These are phyloP conservation scores for Hysterangium stoloniferum DNA, from an alignment of 768 basidiomycete species.

Conservation along the genomic window DNA sequence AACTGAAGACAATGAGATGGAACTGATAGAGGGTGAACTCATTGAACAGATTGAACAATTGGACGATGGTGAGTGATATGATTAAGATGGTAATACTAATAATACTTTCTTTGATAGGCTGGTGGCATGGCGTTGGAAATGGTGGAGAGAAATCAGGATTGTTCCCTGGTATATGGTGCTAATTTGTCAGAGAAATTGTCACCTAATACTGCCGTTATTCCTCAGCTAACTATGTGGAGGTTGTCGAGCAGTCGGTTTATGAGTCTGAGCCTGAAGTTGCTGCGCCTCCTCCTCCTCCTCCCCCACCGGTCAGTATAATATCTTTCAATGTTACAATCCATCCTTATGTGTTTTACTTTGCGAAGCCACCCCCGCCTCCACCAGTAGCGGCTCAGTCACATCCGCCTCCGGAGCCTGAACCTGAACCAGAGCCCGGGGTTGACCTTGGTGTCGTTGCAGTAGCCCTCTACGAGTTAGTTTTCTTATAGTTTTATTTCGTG, in stretches of 20 bases:
- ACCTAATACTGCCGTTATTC: neutral
- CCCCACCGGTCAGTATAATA: constrained; percentile 44
- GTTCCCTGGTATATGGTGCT: constrained; percentile 63
- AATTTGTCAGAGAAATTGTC: neutral
- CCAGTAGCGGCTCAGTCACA: constrained; percentile 37
- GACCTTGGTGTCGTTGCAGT: constrained; percentile 58
- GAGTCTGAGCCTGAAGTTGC: constrained; percentile 24
- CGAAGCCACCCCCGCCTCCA: constrained; percentile 31
- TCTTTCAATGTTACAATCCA: constrained; percentile 5
- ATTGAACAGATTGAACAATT: constrained; percentile 78
- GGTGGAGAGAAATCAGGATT: constrained; percentile 64
- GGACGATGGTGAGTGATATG: constrained; percentile 45
- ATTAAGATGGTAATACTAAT: neutral
- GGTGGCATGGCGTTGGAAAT: constrained; percentile 79
- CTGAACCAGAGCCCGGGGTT: constrained; percentile 33
- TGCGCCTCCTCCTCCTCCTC: constrained; percentile 35
- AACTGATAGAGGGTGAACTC: constrained; percentile 69
- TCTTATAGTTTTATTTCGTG: neutral
- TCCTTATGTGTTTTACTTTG: constrained; percentile 32
- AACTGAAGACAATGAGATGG: constrained; percentile 82
- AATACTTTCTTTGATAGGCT: constrained; percentile 37
- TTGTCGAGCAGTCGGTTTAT: constrained; percentile 44
- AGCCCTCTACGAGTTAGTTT: constrained; percentile 61
- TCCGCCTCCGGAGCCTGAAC: constrained; percentile 30
- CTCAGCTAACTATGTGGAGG: constrained; percentile 80